Evolutionary conservation across 2,329 filamentous ascomycete species (phyloP), one percentile per base, ranked within the genome.

Genomic region (Alternaria tenuissima): DNA sequence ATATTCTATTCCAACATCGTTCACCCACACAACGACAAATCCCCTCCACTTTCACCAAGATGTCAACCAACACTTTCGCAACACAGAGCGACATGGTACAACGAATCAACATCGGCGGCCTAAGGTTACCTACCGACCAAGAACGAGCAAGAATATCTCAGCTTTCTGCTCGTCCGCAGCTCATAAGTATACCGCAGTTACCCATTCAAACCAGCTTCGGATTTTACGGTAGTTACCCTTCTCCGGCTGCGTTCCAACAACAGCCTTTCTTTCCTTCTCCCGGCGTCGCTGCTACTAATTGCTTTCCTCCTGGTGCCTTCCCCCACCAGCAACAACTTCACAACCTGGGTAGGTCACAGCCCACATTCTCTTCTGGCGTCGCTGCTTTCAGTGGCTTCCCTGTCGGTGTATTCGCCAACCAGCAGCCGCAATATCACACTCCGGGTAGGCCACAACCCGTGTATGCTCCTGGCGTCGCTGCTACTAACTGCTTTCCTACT

Each of bases 101-200:
- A n/a, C 24, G 22, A 5, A 38, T 52, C 52, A 51, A 34, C 26
- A 36, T 34, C 44, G 26, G 20, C 14, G 22, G 14, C 18, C 3
- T 26, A 36, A 26, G 30, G 24, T 11, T 22, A 18, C 26, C 2
- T 39, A 7, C 8, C 42, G 8, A 12, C n/a, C 9, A 42, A 18
- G 20, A 32, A 11, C 47, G 46, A 28, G 34, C 38, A 24, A 51
- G 56, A 49, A 58, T 42, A 32, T 49, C 42, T 46, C 56, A 58
- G 34, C 36, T 28, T n/a, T 22, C 43, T 26, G 20, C 39, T 42
- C 20, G 12, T 16, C 32, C 32, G 9, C 12, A 24, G 20, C 7
- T 24, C 20, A 24, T 42, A 12, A 20, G 20, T 20, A 24, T 24
- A 12, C 9, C 12, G 24, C 39, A 42, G 39, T 22, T 14, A 9